These are phyloP conservation scores for Allodekkera sacchari DNA, from an alignment of 805 yeast species.

Conservation along the genomic window DNA sequence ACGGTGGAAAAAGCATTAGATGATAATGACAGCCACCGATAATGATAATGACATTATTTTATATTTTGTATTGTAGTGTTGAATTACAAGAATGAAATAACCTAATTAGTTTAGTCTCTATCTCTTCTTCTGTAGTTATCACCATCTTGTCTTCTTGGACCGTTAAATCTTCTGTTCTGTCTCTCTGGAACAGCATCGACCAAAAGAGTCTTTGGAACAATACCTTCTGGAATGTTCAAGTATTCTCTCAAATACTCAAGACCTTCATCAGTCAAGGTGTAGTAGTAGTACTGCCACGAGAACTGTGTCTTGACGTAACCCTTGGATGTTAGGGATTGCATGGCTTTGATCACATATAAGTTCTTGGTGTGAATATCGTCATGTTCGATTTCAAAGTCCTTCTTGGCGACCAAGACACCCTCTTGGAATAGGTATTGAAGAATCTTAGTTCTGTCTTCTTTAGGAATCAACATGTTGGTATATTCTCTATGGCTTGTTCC, in stretches of 20 bases:
- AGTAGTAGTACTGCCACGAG: slow-evolving; percentile 99
- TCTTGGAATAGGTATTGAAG: slow-evolving; percentile 99
- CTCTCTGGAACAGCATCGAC: slow-evolving; percentile 86
- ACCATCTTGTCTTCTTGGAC: slow-evolving; percentile 45
- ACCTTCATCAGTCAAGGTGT: slow-evolving; percentile 99
- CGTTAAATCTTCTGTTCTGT: slow-evolving; percentile 37
- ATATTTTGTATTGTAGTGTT: neutral
- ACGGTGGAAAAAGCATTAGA: no score
- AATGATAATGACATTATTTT: neutral
- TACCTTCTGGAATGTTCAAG: slow-evolving; percentile 97
- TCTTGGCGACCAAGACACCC: slow-evolving; percentile 99
- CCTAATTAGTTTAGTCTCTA: slow-evolving; percentile 27
- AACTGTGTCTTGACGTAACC: slow-evolving; percentile 99
- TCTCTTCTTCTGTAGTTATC: slow-evolving; percentile 57
- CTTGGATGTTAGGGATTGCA: slow-evolving; percentile 97
- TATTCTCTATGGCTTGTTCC: no score
- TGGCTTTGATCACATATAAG: slow-evolving; percentile 97
- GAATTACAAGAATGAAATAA: no score
- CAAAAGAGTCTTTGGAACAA: slow-evolving; percentile 97
- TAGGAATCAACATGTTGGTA: slow-evolving; percentile 97
- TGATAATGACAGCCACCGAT: no score
- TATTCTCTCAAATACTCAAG: slow-evolving; percentile 96
- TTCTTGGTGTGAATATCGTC: slow-evolving; percentile 97
- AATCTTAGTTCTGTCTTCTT: slow-evolving; percentile 98
- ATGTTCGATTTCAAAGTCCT: slow-evolving; percentile 97